Conservation (phyloP, 345 rosid genomes). For the Excoecaria agallocha region DNA sequence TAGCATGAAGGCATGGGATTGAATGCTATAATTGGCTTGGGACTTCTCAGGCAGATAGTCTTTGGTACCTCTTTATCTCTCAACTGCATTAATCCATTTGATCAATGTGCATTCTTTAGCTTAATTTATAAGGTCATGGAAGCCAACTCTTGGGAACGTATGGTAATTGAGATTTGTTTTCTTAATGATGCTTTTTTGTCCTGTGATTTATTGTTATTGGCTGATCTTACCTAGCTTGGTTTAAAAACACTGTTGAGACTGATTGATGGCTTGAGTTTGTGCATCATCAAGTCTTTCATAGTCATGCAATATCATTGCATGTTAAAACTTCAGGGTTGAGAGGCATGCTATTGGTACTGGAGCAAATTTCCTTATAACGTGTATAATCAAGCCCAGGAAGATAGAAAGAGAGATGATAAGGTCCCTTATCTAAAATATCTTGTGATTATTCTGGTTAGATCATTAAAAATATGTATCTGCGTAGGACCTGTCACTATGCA, state of each 20-base stretch:
- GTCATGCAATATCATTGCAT: neutral
- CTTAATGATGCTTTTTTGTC: neutral
- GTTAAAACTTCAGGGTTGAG: neutral
- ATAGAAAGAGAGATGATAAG: neutral
- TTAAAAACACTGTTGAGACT: neutral
- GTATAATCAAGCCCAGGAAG: neutral
- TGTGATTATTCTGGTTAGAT: neutral
- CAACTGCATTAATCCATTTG: neutral
- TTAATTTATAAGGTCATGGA: slow-evolving; percentile 1
- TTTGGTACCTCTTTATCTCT: neutral
- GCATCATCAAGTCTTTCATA: neutral
- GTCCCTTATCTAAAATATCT: neutral
- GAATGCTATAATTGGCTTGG: neutral
- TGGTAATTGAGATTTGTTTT: neutral
- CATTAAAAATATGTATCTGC: neutral
- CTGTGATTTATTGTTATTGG: neutral
- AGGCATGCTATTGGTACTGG: neutral
- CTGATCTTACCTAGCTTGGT: neutral
- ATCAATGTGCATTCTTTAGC: neutral
- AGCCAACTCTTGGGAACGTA: neutral
- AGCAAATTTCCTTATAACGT: neutral
- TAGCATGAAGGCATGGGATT: neutral
- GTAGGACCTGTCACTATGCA: neutral
- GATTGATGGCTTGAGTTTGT: neutral
- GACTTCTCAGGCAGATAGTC: neutral